Base-by-base conservation (phyloP, 2,329 filamentous ascomycete genomes). In the Talaromyces marneffei region DNA sequence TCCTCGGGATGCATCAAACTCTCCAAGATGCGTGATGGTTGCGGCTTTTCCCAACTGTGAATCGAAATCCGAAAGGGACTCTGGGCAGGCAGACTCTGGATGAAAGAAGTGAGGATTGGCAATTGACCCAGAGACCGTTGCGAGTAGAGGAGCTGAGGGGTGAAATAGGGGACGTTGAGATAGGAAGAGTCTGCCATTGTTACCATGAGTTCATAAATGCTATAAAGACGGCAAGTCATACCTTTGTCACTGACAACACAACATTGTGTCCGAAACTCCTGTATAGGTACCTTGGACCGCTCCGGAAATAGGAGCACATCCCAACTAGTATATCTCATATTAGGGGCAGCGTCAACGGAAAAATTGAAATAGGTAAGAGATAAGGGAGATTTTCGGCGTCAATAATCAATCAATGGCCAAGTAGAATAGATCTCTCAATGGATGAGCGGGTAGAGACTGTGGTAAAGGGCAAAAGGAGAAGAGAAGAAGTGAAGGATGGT, bases 301-400 rank as follows among this genome's bases (percentile, higher is more conserved):
- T 79, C 78, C 0, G 90, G 87, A 72, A 95, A 95, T 64, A 95
- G 80, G 46, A 95, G 84, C 60, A 94, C 83, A 69, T 96, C 91
- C 91, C 91, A 95, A 69, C 91, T 86, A 67, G 91, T 84, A 80
- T 89, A 95, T 62, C 91, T 87, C 91, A 96, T 95, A 64, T 68
- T 81, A n/a, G n/a, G n/a, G n/a, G n/a, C n/a, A n/a, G n/a, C n/a
- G 74, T 59, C 5, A 25, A 16, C 18, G 23, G 23, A 27, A 16
- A 27, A 23, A 37, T 37, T 12, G 2, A 16, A 42, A 20, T 56
- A 42, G 31, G 25, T 35, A 37, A 27, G 25, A 42, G 29, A n/a
- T 29, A 31, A n/a, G 37, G 8, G 35, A 27, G 25, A 9, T 40
- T 60, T n/a, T n/a, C n/a, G n/a, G n/a, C n/a, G n/a, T n/a, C n/a